Percentiles rank a stretch among this genome's conserved stretches.
These are phyloP conservation scores for Nannochloropsis salina DNA, from an alignment of 108 stramenopile species.

Conservation along the genomic window DNA sequence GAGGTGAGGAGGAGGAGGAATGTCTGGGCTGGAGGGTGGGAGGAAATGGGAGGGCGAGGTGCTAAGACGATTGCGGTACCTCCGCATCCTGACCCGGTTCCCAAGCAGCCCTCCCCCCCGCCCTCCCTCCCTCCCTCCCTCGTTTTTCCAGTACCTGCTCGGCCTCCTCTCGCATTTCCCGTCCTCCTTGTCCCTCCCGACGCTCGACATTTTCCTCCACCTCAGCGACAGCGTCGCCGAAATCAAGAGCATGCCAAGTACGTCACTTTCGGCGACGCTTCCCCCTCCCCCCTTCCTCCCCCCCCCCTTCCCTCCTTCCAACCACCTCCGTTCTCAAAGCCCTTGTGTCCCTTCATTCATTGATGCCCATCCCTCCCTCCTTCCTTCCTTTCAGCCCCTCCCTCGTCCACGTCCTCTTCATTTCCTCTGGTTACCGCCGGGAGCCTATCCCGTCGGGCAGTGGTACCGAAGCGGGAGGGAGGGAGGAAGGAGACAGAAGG, in stretches of 20 bases:
- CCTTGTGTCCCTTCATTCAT: neutral
- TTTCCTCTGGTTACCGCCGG: neutral
- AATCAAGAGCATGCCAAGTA: neutral
- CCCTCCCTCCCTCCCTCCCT: constrained; percentile 10
- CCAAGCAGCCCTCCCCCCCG: neutral
- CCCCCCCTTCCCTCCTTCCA: neutral
- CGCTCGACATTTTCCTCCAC: neutral
- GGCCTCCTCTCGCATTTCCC: neutral
- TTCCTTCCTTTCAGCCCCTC: neutral
- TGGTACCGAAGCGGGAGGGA: neutral
- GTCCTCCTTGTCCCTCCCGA: neutral
- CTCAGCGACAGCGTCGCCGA: neutral
- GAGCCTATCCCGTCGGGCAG: no score
- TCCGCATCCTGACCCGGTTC: neutral
- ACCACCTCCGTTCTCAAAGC: no score
- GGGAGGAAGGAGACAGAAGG: neutral
- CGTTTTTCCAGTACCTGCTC: neutral
- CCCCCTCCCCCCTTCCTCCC: neutral
- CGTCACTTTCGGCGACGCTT: neutral
- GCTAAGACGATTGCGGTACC: neutral
- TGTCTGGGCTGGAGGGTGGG: neutral
- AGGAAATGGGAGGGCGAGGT: neutral
- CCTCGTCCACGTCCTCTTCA: neutral
- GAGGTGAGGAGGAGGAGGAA: neutral
- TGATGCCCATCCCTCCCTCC: neutral